Base-by-base conservation (phyloP, 1,139 yeast genomes). In the Entelexis sorbosivorans region DNA sequence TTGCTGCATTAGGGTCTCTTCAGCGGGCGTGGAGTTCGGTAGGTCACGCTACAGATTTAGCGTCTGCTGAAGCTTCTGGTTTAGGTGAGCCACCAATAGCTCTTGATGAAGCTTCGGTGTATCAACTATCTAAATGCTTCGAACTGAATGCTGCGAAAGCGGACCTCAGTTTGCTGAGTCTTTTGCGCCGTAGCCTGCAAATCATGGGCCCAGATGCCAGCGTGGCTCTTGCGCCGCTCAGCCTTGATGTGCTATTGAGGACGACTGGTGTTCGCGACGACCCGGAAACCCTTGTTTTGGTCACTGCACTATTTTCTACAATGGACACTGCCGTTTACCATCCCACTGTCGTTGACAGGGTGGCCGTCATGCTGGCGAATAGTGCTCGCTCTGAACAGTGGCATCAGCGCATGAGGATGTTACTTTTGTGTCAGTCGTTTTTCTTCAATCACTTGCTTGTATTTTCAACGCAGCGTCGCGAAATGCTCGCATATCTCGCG, bases 181-280 rank as follows among this genome's bases (percentile, higher is more conserved):
- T 54, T 19, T 5, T 43, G 3, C 28, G 44, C 2, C 48, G 50
- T 5, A n/a, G 45, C 9, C 17, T 54, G 16, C 54, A 54, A 14
- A 6, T 36, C 3, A 26, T 54, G 8, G 57, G 52, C 5, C 54
- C 57, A 1, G 51, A 54, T 22, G 33, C 49, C 5, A 40, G 47
- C 16, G 5, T 53, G 1, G 44, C 16, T 0, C 53, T 69, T 16
- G 55, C 70, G 34, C 66, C 70, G 7, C 69, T 76, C 51, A 73
- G 89, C 44, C 69, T 87, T 1, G 96, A 96, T 16, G 82, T 86
- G 57, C 69, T 87, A 56, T 70, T 87, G 59, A 73, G 75, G 31
- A 69, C 88, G 52, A 77, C 81, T 52, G 75, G 75, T 49, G 74
- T 85, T 71, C 81, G 88, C 58, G 97, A 91, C 58, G 88, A 87